Percentiles rank a stretch among this genome's conserved stretches.
Evolutionary conservation across 1,284 basidiomycete species (phyloP).

Genomic region (Tremellales sp.): DNA sequence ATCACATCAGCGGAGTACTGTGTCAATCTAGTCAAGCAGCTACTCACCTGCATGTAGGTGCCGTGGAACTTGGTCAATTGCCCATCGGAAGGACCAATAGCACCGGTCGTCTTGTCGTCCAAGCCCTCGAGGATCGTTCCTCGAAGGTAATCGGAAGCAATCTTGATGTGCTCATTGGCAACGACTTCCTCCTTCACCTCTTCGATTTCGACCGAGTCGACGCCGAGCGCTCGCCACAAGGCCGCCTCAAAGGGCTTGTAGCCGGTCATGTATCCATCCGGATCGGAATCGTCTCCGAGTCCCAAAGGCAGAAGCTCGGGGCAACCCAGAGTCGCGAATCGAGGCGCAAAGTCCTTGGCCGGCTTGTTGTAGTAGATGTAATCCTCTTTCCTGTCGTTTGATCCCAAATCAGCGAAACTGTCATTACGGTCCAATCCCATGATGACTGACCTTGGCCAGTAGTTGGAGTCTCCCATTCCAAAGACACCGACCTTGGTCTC

Average conservation of each 20-base stretch:
- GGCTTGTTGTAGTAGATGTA: conserved; percentile 98
- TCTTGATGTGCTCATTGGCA: conserved; percentile 99
- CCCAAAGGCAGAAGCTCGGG: conserved; percentile 70
- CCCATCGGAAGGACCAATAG: conserved; percentile 80
- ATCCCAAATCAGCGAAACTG: no score
- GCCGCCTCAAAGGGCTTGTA: conserved; percentile 92
- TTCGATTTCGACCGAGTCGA: conserved; percentile 80
- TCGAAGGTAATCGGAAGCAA: conserved; percentile 87
- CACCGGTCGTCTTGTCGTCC: conserved; percentile 78
- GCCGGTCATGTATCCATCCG: conserved; percentile 92
- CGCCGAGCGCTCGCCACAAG: conserved; percentile 91
- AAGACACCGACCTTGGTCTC: conserved; percentile 80
- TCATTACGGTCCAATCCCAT: background rate
- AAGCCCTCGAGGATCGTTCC: conserved; percentile 94
- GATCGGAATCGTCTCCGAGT: conserved; percentile 95
- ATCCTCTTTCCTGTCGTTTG: conserved; percentile 90
- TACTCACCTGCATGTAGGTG: conserved; percentile 72
- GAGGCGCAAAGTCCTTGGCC: conserved; percentile 80
- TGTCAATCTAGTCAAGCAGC: background rate
- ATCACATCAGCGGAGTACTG: background rate
- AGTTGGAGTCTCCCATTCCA: conserved; percentile 96
- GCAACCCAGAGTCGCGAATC: conserved; percentile 71
- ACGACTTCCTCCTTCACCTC: conserved; percentile 95
- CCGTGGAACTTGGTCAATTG: conserved; percentile 99
- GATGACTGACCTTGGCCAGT: conserved; percentile 44